Percentiles rank a stretch among this genome's conserved stretches.
phyloP scores from a whole-genome alignment of 1,139 yeast genomes.

The Yamadazyma dendronema region DNA sequence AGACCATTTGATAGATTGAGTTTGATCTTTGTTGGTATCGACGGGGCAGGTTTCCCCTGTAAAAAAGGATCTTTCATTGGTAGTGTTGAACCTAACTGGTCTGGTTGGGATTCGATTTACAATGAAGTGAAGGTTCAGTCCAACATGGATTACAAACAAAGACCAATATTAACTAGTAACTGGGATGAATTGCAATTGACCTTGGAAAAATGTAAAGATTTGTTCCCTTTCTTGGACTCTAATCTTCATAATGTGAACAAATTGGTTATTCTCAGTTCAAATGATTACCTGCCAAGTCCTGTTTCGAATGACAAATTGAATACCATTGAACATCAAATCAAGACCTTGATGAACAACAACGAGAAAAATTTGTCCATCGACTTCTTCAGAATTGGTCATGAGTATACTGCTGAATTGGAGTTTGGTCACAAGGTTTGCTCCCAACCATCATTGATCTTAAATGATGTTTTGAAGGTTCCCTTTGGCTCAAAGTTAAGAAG shows the following conservation, averaged over 20 bases:
- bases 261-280: constrained; percentile 25
- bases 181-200: constrained; percentile 25
- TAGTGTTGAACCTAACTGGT: constrained; percentile 51
- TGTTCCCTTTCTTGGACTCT: constrained; percentile 28
- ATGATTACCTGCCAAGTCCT: constrained; percentile 14
- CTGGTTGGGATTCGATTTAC: constrained; percentile 53
- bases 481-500: constrained; percentile 22
- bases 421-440: constrained; percentile 17
- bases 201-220: constrained; percentile 31
- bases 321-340: constrained; percentile 12
- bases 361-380: constrained; percentile 23
- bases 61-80: constrained; percentile 54
- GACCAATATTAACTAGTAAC: constrained; percentile 18
- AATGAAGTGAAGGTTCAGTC: constrained; percentile 37
- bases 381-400: constrained; percentile 24
- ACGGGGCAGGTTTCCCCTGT: constrained; percentile 33
- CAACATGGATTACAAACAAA: constrained; percentile 15
- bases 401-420: constrained; percentile 19
- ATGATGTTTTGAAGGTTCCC: constrained; percentile 17
- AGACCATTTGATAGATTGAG: constrained; percentile 52
- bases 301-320: constrained; percentile 6
- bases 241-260: constrained; percentile 23
- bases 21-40: constrained; percentile 51
- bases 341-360: constrained; percentile 11
- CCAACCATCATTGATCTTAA: constrained; percentile 15